Evolutionary conservation across 1,284 basidiomycete species (phyloP).

Genomic region (Ceratobasidium sp.): DNA sequence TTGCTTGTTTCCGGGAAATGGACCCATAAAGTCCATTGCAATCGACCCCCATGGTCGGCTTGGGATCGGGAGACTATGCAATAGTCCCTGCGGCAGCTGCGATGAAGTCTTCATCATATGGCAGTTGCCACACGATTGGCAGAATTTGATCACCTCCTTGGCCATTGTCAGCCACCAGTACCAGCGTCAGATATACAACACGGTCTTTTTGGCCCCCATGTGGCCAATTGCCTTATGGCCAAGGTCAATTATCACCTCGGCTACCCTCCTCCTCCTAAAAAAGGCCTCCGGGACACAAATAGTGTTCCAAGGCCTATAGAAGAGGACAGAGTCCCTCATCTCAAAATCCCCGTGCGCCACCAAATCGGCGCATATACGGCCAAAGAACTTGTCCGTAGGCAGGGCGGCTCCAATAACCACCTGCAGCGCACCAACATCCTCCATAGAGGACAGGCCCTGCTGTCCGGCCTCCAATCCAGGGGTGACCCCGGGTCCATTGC

Average conservation of each 20-base stretch:
- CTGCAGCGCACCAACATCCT: slow-evolving; percentile 51
- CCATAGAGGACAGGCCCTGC: not conserved
- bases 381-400: slow-evolving; percentile 41
- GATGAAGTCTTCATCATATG: slow-evolving; percentile 44
- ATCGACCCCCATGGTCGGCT: slow-evolving; percentile 58
- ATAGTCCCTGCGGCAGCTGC: slow-evolving; percentile 54
- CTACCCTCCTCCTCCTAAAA: slow-evolving; percentile 41
- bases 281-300: slow-evolving; percentile 58
- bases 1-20: slow-evolving; percentile 56
- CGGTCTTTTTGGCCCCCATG: slow-evolving; percentile 47
- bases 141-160: slow-evolving; percentile 43
- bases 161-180: slow-evolving; percentile 51
- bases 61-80: slow-evolving; percentile 57
- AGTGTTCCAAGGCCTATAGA: too few species aligned
- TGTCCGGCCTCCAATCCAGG: too few species aligned
- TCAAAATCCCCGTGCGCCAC: not conserved
- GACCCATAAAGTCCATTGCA: slow-evolving; percentile 64
- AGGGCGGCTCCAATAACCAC: slow-evolving; percentile 48
- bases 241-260: slow-evolving; percentile 50
- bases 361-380: slow-evolving; percentile 10
- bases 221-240: slow-evolving; percentile 45
- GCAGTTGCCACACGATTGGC: slow-evolving; percentile 43
- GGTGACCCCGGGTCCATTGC: not conserved
- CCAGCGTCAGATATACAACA: slow-evolving; percentile 25
- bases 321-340: too few species aligned